Evolutionary conservation across 208 protist species (phyloP).

Genomic region (Trypanosoma vivax): DNA sequence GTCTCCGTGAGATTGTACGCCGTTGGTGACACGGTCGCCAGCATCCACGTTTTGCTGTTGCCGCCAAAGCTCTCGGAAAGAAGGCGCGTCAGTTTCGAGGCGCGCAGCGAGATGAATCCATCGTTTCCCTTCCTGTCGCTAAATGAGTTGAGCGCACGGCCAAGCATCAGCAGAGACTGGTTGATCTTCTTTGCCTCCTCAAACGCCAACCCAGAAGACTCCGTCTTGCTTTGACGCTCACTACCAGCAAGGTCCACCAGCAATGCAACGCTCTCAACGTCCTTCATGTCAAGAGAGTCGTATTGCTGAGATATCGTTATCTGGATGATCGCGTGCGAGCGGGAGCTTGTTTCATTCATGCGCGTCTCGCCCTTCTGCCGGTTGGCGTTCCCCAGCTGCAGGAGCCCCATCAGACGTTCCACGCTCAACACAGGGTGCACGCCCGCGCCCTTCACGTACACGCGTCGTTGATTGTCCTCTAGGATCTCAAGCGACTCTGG

Average conservation of each 20-base stretch:
- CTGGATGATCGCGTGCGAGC: constrained; percentile 88
- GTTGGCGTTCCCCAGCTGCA: constrained; percentile 81
- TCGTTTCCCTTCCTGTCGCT: constrained; percentile 33
- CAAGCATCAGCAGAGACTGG: constrained; percentile 46
- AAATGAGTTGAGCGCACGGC: constrained; percentile 47
- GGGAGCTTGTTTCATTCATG: constrained; percentile 88
- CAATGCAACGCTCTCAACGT: constrained; percentile 44
- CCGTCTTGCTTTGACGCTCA: constrained; percentile 79
- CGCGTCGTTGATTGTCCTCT: constrained; percentile 73
- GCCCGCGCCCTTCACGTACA: constrained; percentile 70
- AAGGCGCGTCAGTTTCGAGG: constrained; percentile 83
- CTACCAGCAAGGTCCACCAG: constrained; percentile 81
- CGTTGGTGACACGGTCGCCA: constrained; percentile 63
- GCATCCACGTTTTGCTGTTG: constrained; percentile 90
- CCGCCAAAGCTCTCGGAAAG: constrained; percentile 86
- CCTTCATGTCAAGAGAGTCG: constrained; percentile 16
- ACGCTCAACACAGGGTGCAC: constrained; percentile 64
- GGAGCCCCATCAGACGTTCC: constrained; percentile 60
- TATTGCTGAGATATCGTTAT: constrained; percentile 71
- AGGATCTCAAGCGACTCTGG: constrained; percentile 61
- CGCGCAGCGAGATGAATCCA: constrained; percentile 82
- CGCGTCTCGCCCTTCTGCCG: constrained; percentile 82
- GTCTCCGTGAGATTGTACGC: constrained; percentile 60
- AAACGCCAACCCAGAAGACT: constrained; percentile 64
- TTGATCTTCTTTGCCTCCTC: constrained; percentile 84